Evolutionary conservation across 768 basidiomycete species (phyloP).

Genomic region (Calocera cornea): DNA sequence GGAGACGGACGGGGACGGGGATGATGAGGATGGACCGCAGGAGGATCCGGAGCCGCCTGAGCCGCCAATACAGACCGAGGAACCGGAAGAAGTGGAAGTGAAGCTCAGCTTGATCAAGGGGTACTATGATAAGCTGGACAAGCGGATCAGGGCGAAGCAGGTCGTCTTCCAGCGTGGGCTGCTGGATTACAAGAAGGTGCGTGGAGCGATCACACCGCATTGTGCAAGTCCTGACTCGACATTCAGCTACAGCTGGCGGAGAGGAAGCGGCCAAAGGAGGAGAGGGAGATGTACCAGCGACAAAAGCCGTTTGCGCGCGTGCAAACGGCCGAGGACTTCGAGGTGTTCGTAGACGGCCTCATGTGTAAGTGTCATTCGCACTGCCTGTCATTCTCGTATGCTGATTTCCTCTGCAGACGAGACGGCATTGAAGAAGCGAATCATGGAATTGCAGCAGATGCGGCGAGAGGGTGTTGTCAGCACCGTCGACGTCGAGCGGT

Average conservation of each 20-base stretch:
- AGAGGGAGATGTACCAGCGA: conserved; percentile 78
- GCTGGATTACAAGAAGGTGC: conserved; percentile 86
- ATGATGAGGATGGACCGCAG: conserved; percentile 66
- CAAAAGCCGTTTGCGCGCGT: conserved; percentile 82
- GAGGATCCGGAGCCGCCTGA: conserved; percentile 35
- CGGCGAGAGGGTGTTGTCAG: conserved; percentile 74
- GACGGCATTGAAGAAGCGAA: conserved; percentile 69
- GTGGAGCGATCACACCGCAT: conserved; percentile 14
- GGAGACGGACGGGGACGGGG: conserved; percentile 23
- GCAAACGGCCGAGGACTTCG: conserved; percentile 85
- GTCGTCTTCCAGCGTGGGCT: conserved; percentile 86
- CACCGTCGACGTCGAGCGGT: conserved; percentile 80
- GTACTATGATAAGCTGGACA: conserved; percentile 79
- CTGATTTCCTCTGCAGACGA: conserved; percentile 45
- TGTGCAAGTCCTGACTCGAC: conserved; percentile 8
- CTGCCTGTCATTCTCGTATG: background rate
- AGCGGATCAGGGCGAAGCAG: conserved; percentile 69
- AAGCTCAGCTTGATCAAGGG: conserved; percentile 83
- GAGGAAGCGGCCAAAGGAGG: conserved; percentile 80
- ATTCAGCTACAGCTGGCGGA: conserved; percentile 76
- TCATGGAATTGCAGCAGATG: conserved; percentile 83
- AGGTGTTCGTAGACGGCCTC: conserved; percentile 73
- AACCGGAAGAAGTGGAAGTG: conserved; percentile 38
- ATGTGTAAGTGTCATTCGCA: conserved; percentile 49
- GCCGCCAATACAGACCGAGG: conserved; percentile 18